Percentiles rank a stretch among this genome's conserved stretches.
These are phyloP conservation scores for Solanum pennellii DNA, from an alignment of 257 asterid species.

Conservation along the genomic window DNA sequence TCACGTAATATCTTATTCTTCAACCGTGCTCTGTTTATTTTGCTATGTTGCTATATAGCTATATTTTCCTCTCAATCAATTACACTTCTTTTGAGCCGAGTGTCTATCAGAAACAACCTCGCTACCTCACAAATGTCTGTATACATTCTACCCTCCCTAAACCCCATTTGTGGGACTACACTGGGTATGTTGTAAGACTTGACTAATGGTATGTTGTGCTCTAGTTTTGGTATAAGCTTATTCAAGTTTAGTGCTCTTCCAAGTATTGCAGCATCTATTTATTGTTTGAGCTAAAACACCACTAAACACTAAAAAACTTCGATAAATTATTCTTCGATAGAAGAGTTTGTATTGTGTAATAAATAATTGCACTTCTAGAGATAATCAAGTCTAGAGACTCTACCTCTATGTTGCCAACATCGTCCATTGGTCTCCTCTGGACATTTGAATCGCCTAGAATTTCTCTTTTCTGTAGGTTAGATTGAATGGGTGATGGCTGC, in stretches of 20 bases:
- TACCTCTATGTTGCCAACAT: slow-evolving; percentile 89
- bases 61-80: not conserved
- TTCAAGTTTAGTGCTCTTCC: not conserved
- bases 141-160: not conserved
- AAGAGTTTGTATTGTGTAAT: not conserved
- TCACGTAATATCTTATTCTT: not conserved
- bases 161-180: not conserved
- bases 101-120: not conserved
- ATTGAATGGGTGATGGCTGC: slow-evolving; percentile 28
- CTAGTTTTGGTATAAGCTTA: not conserved
- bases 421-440: slow-evolving; percentile 84
- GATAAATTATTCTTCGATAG: not conserved
- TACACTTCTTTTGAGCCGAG: not conserved
- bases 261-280: not conserved
- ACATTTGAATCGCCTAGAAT: slow-evolving; percentile 31
- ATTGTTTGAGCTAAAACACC: not conserved
- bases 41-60: not conserved
- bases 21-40: not conserved
- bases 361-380: not conserved
- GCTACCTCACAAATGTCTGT: not conserved
- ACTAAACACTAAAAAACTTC: not conserved
- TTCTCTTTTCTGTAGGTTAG: slow-evolving; percentile 29
- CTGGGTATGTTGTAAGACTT: not conserved
- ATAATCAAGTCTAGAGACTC: not conserved
- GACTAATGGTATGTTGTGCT: not conserved